Percentiles rank a stretch among this genome's conserved stretches.
These are phyloP conservation scores for Ascochyta pisi DNA, from an alignment of 2,329 filamentous ascomycete genomes.

Conservation along the genomic window DNA sequence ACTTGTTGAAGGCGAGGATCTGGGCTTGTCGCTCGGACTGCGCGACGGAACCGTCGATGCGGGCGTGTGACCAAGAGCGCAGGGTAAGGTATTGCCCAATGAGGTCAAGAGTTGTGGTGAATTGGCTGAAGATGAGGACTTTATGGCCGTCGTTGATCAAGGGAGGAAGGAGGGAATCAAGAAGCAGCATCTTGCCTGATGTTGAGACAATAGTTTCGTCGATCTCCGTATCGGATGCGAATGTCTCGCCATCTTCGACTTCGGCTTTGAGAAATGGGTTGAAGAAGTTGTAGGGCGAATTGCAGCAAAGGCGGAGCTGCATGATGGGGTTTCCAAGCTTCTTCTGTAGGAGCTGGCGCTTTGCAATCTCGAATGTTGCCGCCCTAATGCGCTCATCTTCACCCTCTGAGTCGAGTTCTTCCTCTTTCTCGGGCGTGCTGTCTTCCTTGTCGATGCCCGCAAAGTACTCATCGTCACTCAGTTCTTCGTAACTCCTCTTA, in stretches of 20 bases:
- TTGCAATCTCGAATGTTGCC: constrained; percentile 77
- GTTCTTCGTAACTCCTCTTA: constrained; percentile 68
- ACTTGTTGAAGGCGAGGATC: constrained; percentile 58
- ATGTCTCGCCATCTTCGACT: constrained; percentile 57
- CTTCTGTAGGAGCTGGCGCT: constrained; percentile 86
- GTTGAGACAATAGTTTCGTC: constrained; percentile 85
- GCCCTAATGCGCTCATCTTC: constrained; percentile 70
- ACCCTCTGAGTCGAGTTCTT: constrained; percentile 54
- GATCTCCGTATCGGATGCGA: constrained; percentile 57
- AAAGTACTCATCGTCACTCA: constrained; percentile 88
- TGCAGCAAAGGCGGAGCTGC: constrained; percentile 90
- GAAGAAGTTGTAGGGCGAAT: constrained; percentile 96
- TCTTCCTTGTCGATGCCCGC: constrained; percentile 70
- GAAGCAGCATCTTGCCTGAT: constrained; percentile 93
- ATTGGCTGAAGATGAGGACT: constrained; percentile 94
- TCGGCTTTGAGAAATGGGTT: constrained; percentile 72
- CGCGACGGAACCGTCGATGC: constrained; percentile 87
- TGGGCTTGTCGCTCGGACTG: constrained; percentile 64
- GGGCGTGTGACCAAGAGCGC: constrained; percentile 79
- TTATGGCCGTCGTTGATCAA: constrained; percentile 82
- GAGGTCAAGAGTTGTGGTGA: constrained; percentile 92
- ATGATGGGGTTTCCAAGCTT: constrained; percentile 93
- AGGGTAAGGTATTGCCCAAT: constrained; percentile 86
- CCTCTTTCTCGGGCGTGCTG: constrained; percentile 51
- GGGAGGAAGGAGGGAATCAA: constrained; percentile 81